Evolutionary conservation across 345 rosid species (phyloP).

Genomic region (Eutrema heterophyllum): DNA sequence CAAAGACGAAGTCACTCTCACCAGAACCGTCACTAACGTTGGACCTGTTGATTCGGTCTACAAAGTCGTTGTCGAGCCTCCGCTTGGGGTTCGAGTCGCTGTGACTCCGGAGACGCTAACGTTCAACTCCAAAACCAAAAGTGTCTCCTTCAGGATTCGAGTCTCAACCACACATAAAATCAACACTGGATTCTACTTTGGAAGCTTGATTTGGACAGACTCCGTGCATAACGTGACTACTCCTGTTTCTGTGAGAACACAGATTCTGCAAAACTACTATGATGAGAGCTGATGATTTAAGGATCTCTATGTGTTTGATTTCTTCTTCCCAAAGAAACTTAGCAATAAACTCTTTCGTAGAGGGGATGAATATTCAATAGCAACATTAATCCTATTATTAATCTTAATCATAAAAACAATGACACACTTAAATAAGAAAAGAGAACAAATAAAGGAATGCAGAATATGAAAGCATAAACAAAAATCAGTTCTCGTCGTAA

Average conservation of each 20-base stretch:
- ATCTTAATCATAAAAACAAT: neutral
- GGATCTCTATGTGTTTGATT: neutral
- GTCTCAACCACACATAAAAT: constrained; percentile 27
- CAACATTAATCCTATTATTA: neutral
- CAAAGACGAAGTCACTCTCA: constrained; percentile 16
- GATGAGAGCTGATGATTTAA: constrained; percentile 9
- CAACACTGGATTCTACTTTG: constrained; percentile 43
- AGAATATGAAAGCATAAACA: neutral
- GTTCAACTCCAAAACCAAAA: constrained; percentile 24
- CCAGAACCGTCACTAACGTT: constrained; percentile 46
- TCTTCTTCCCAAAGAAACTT: neutral
- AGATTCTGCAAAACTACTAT: constrained; percentile 22
- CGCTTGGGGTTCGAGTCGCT: constrained; percentile 23
- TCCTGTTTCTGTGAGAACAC: constrained; percentile 41
- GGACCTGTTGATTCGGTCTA: constrained; percentile 38
- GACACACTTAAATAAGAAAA: neutral
- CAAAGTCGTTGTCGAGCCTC: constrained; percentile 28
- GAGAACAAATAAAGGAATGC: neutral
- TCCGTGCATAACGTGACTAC: constrained; percentile 32
- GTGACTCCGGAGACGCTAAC: constrained; percentile 27
- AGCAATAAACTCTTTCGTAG: neutral
- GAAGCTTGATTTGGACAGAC: constrained; percentile 40
- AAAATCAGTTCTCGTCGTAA: constrained; percentile 26
- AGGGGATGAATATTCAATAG: neutral
- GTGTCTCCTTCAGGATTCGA: constrained; percentile 23